phyloP scores from a whole-genome alignment of 371 early-diverging fungal species.

The Mortierella sp. region DNA sequence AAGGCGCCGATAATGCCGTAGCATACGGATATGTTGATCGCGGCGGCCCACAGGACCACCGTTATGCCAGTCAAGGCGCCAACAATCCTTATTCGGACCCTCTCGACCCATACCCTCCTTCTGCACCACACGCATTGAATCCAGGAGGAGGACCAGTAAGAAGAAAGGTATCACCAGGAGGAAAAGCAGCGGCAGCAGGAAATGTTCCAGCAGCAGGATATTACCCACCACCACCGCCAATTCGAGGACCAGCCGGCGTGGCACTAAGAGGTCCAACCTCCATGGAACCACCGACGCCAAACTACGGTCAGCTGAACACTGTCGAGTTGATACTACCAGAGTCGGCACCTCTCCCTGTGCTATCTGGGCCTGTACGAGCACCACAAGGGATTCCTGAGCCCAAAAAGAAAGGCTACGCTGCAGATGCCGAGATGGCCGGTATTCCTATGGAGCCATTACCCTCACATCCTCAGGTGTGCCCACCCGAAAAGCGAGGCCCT shows the following conservation, averaged over 20 bases:
- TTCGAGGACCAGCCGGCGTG: neutral
- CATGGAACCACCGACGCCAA: neutral
- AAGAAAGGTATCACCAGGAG: too few species aligned
- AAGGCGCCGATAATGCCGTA: neutral
- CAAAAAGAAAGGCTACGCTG: too few species aligned
- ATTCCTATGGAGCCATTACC: too few species aligned
- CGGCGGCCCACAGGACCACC: neutral
- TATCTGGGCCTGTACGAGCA: neutral
- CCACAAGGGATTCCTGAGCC: neutral
- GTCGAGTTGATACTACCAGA: neutral
- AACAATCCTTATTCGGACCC: neutral
- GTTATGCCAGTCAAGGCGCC: neutral
- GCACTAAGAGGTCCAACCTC: too few species aligned
- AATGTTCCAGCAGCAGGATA: neutral
- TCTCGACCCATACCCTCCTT: neutral
- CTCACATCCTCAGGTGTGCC: too few species aligned
- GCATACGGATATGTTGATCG: neutral
- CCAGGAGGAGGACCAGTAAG: too few species aligned
- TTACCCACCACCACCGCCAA: neutral
- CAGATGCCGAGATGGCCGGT: too few species aligned
- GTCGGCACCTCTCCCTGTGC: too few species aligned
- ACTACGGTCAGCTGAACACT: neutral
- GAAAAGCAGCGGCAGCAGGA: neutral
- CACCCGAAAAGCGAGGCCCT: too few species aligned
- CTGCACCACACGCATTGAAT: neutral